These are phyloP conservation scores for Leccinum imitatum DNA, from an alignment of 768 basidiomycete genomes.

Conservation along the genomic window DNA sequence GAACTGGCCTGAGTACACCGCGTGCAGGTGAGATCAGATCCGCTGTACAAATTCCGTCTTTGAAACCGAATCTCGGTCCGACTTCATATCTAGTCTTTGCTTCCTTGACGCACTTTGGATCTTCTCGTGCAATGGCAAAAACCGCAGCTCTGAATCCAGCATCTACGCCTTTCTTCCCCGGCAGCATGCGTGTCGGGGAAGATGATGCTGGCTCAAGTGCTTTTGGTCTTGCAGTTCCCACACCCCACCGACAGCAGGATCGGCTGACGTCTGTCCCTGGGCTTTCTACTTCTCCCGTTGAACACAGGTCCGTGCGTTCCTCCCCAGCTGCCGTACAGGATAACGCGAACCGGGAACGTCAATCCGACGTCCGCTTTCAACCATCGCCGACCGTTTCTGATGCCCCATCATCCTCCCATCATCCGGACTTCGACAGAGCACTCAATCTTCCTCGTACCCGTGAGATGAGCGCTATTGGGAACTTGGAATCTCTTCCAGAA, in stretches of 20 bases:
- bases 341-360: slow-evolving; percentile 25
- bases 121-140: slow-evolving; percentile 58
- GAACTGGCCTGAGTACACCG: slow-evolving; percentile 24
- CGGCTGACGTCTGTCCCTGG: slow-evolving; percentile 52
- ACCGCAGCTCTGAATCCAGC: slow-evolving; percentile 77
- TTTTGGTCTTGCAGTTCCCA: slow-evolving; percentile 46
- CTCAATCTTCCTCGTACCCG: slow-evolving; percentile 42
- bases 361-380: slow-evolving; percentile 32
- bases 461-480: slow-evolving; percentile 51
- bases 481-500: slow-evolving; percentile 55
- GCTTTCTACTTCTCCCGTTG: slow-evolving; percentile 59
- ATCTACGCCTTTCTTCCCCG: slow-evolving; percentile 84
- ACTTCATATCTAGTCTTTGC: slow-evolving; percentile 17
- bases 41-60: neutral
- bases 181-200: slow-evolving; percentile 51
- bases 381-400: slow-evolving; percentile 39
- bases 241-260: slow-evolving; percentile 40
- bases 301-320: slow-evolving; percentile 64
- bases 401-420: slow-evolving; percentile 48
- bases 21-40: slow-evolving; percentile 25
- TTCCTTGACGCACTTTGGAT: slow-evolving; percentile 22
- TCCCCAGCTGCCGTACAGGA: slow-evolving; percentile 64
- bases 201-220: slow-evolving; percentile 47
- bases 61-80: slow-evolving; percentile 7
- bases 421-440: slow-evolving; percentile 45